Conservation (phyloP, 371 early-diverging fungal genomes). For the Enterospora canceri region DNA sequence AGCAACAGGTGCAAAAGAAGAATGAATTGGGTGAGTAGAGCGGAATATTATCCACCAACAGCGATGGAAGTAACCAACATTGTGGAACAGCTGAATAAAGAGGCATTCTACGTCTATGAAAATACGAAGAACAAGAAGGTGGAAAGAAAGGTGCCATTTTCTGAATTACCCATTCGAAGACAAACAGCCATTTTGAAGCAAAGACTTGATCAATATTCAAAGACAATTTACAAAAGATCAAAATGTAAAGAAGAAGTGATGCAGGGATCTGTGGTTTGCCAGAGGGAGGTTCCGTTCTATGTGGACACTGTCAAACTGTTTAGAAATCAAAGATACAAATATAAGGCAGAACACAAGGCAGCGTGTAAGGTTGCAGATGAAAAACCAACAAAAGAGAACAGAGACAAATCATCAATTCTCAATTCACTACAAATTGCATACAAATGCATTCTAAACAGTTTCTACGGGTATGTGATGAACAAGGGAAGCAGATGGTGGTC, state of each 20-base stretch:
- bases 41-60: slow-evolving; percentile 80
- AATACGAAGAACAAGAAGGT: slow-evolving; percentile 24
- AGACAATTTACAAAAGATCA: slow-evolving; percentile 72
- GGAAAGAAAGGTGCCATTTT: slow-evolving; percentile 61
- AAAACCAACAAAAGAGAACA: slow-evolving; percentile 62
- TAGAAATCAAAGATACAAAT: slow-evolving; percentile 91
- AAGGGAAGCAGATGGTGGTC: slow-evolving; percentile 97
- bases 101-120: slow-evolving; percentile 60
- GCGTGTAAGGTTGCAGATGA: slow-evolving; percentile 71
- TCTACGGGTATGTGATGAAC: slow-evolving; percentile 98
- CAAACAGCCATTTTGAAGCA: slow-evolving; percentile 65
- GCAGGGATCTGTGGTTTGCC: slow-evolving; percentile 66
- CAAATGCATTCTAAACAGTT: slow-evolving; percentile 86
- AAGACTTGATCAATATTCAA: slow-evolving; percentile 70
- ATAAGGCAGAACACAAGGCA: slow-evolving; percentile 76
- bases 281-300: slow-evolving; percentile 94
- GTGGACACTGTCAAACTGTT: slow-evolving; percentile 88
- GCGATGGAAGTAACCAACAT: slow-evolving; percentile 79
- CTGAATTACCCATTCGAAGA: slow-evolving; percentile 61
- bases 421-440: slow-evolving; percentile 94
- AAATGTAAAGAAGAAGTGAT: slow-evolving; percentile 60
- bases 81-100: slow-evolving; percentile 66
- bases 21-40: slow-evolving; percentile 92
- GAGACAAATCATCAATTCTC: slow-evolving; percentile 73
- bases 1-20: slow-evolving; percentile 76